These are phyloP conservation scores for Phaeotremella skinneri DNA, from an alignment of 768 basidiomycete genomes.

Conservation along the genomic window DNA sequence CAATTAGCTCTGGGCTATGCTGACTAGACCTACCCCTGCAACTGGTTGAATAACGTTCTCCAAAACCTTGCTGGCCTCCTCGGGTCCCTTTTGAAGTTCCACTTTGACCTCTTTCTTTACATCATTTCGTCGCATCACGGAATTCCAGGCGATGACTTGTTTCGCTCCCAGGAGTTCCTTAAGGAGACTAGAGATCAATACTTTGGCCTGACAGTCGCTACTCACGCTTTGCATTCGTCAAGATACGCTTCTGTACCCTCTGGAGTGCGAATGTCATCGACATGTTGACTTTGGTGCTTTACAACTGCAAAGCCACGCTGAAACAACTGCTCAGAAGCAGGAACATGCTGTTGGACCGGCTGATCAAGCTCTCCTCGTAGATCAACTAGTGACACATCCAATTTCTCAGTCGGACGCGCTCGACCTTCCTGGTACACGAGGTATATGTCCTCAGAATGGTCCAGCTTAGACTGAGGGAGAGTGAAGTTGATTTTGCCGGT, in stretches of 20 bases:
- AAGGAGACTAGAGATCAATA: conserved; percentile 10
- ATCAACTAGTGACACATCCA: conserved; percentile 25
- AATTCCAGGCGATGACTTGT: conserved; percentile 36
- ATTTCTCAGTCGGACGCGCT: conserved; percentile 17
- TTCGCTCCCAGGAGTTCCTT: conserved; percentile 16
- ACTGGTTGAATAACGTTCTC: not conserved
- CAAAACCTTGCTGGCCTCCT: conserved; percentile 8
- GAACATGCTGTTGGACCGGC: not conserved
- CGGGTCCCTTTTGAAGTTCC: conserved; percentile 22
- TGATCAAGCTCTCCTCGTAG: conserved; percentile 23
- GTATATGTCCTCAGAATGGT: conserved; percentile 18
- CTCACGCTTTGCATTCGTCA: conserved; percentile 24
- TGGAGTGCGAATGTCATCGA: conserved; percentile 14
- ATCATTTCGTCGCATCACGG: conserved; percentile 19
- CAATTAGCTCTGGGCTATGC: conserved; percentile 19
- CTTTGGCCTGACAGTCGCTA: not conserved
- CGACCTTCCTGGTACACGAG: conserved; percentile 6
- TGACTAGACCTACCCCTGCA: not conserved
- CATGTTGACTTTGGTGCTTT: conserved; percentile 12
- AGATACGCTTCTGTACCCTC: conserved; percentile 28
- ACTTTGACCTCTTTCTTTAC: conserved; percentile 17
- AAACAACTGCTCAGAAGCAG: conserved; percentile 18
- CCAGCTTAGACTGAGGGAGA: conserved; percentile 22
- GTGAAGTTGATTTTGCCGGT: conserved; percentile 31
- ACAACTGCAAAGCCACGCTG: conserved; percentile 21